These are phyloP conservation scores for Plantago major DNA, from an alignment of 257 asterid genomes.

Conservation along the genomic window DNA sequence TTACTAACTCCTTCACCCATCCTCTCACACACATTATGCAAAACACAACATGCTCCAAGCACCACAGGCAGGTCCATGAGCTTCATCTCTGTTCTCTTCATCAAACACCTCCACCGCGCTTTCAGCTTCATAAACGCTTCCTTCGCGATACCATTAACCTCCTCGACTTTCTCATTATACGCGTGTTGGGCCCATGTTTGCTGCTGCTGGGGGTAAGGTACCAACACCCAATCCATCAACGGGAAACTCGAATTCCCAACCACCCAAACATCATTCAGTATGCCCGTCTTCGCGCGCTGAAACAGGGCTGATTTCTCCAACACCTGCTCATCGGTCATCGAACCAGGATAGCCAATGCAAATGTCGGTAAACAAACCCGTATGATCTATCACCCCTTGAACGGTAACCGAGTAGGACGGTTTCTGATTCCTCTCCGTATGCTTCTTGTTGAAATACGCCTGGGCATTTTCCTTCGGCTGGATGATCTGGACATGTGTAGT, in stretches of 20 bases:
- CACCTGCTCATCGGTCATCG: slow-evolving; percentile 75
- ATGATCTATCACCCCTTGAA: slow-evolving; percentile 76
- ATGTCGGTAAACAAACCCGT: slow-evolving; percentile 65
- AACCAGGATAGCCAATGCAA: slow-evolving; percentile 90
- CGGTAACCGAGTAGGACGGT: slow-evolving; percentile 66
- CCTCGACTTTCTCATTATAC: slow-evolving; percentile 49
- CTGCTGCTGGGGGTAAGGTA: slow-evolving; percentile 51
- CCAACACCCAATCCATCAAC: slow-evolving; percentile 63
- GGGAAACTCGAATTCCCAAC: slow-evolving; percentile 54
- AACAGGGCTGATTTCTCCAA: slow-evolving; percentile 66
- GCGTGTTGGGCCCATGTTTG: slow-evolving; percentile 81
- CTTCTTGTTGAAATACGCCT: slow-evolving; percentile 62
- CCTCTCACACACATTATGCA: slow-evolving; percentile 82
- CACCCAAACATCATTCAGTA: slow-evolving; percentile 38
- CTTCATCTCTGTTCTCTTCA: slow-evolving; percentile 80
- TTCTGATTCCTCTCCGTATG: slow-evolving; percentile 81
- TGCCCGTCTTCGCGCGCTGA: slow-evolving; percentile 55
- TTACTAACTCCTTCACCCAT: slow-evolving; percentile 33
- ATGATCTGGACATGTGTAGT: slow-evolving; percentile 76
- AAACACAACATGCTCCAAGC: slow-evolving; percentile 77
- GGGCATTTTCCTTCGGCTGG: slow-evolving; percentile 58
- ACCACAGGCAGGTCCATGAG: slow-evolving; percentile 77
- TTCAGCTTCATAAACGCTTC: slow-evolving; percentile 74
- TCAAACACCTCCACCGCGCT: slow-evolving; percentile 75
- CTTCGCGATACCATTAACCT: slow-evolving; percentile 37